Percentiles rank a stretch among this genome's conserved stretches.
Conservation (phyloP, 2,329 filamentous ascomycete species). For the Colletotrichum abscissum region DNA sequence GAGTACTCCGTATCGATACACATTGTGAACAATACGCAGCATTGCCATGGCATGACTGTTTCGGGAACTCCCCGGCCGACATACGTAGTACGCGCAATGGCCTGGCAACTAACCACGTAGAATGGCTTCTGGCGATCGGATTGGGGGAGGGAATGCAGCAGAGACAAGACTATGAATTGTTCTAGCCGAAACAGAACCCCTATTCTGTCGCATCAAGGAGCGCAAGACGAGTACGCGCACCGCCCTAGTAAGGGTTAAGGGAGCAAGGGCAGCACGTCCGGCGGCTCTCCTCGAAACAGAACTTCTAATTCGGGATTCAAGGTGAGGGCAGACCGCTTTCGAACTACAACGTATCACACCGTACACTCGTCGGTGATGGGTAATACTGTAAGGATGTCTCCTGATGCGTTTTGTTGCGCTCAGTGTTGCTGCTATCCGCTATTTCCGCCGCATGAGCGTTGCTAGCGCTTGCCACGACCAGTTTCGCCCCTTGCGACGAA, state of each 20-base stretch:
- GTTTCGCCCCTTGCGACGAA: not conserved
- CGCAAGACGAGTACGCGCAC: not conserved
- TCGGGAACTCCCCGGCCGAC: not conserved
- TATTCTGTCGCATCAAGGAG: slow-evolving; percentile 13
- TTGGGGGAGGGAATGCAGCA: slow-evolving; percentile 2
- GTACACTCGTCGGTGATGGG: slow-evolving; percentile 14
- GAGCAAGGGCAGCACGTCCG: not conserved
- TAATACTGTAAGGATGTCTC: not conserved
- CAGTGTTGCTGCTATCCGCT: not conserved
- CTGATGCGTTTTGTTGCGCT: not conserved
- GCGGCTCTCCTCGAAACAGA: not conserved
- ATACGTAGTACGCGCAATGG: not conserved
- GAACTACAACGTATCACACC: not conserved
- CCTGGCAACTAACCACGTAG: slow-evolving; percentile 1
- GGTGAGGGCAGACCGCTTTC: slow-evolving; percentile 5
- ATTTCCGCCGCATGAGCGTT: not conserved
- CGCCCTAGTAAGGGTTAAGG: slow-evolving; percentile 6
- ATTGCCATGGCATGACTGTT: not conserved
- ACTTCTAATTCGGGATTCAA: not conserved
- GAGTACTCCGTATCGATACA: not conserved
- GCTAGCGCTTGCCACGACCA: slow-evolving; percentile 6
- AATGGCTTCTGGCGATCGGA: not conserved
- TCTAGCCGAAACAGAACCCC: slow-evolving; percentile 33
- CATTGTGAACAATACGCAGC: not conserved
- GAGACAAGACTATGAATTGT: slow-evolving; percentile 17